Evolutionary conservation across 495 filamentous ascomycete species (phyloP).

Genomic region (Rhizodiscina lignyota): DNA sequence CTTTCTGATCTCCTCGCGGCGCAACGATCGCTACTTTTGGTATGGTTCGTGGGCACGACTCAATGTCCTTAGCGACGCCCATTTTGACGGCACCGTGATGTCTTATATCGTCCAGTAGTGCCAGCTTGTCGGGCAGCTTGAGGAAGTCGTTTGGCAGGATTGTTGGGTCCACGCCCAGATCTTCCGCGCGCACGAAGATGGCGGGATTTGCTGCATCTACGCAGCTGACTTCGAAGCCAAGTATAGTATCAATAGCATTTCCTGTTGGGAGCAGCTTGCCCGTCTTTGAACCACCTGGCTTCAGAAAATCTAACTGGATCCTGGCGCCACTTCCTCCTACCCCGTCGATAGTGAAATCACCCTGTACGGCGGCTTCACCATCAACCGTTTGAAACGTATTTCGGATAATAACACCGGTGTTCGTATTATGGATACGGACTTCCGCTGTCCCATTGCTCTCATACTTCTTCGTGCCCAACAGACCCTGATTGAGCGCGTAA

Average conservation of each 20-base stretch:
- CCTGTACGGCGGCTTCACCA: constrained; percentile 31
- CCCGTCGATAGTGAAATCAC: constrained; percentile 49
- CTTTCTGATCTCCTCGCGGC: constrained; percentile 21
- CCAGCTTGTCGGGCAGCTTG: constrained; percentile 27
- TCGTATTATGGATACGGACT: constrained; percentile 36
- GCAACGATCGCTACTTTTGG: constrained; percentile 53
- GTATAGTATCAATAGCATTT: constrained; percentile 33
- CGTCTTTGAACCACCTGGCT: constrained; percentile 52
- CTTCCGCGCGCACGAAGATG: constrained; percentile 39
- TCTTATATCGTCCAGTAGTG: constrained; percentile 42
- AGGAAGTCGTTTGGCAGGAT: constrained; percentile 37
- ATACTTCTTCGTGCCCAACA: constrained; percentile 19
- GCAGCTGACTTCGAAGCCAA: constrained; percentile 33
- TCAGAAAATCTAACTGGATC: constrained; percentile 44
- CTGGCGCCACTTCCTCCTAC: constrained; percentile 41
- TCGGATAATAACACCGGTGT: constrained; percentile 27
- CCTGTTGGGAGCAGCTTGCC: constrained; percentile 50
- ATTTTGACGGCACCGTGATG: constrained; percentile 42
- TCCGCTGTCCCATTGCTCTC: constrained; percentile 16
- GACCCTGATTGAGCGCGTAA: constrained; percentile 37
- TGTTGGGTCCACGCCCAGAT: constrained; percentile 31
- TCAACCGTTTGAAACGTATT: constrained; percentile 30
- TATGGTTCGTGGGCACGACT: constrained; percentile 36
- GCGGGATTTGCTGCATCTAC: constrained; percentile 55
- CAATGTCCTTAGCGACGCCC: constrained; percentile 32